Conservation (phyloP, 2,329 filamentous ascomycete genomes). For the Aureobasidium lini region DNA sequence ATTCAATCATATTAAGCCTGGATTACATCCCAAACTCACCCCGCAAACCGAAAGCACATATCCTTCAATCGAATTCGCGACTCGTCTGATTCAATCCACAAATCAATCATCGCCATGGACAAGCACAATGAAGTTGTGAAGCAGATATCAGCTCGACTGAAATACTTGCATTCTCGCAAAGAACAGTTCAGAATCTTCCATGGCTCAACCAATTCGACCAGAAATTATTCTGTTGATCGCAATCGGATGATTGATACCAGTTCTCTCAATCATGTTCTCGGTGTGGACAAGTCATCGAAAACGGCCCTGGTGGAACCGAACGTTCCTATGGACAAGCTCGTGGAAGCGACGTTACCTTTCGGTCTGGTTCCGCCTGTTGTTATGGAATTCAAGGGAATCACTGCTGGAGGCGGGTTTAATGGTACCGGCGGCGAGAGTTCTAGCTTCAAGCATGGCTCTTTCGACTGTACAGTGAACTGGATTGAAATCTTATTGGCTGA, state of each 20-base stretch:
- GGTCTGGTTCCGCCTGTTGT: conserved; percentile 58
- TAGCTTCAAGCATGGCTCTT: conserved; percentile 60
- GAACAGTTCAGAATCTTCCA: conserved; percentile 66
- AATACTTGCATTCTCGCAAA: conserved; percentile 42
- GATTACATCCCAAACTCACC: no score
- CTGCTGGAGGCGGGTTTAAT: conserved; percentile 59
- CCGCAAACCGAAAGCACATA: no score
- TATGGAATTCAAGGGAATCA: conserved; percentile 66
- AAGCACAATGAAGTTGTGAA: conserved; percentile 38
- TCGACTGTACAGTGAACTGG: conserved; percentile 53
- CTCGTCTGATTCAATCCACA: neutral
- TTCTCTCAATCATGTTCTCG: conserved; percentile 53
- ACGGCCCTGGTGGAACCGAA: conserved; percentile 63
- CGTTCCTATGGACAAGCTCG: conserved; percentile 58
- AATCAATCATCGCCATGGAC: conserved; percentile 22
- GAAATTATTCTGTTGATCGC: conserved; percentile 33
- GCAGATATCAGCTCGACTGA: conserved; percentile 39
- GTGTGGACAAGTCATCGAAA: conserved; percentile 45
- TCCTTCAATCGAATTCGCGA: no score
- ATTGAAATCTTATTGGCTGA: conserved; percentile 59
- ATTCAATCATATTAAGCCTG: no score
- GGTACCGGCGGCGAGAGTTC: conserved; percentile 63
- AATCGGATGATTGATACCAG: conserved; percentile 55
- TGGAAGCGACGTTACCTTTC: conserved; percentile 49
- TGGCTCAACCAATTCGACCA: conserved; percentile 69